phyloP scores from a whole-genome alignment of 805 yeast genomes.

The Yamadazyma philogaea region DNA sequence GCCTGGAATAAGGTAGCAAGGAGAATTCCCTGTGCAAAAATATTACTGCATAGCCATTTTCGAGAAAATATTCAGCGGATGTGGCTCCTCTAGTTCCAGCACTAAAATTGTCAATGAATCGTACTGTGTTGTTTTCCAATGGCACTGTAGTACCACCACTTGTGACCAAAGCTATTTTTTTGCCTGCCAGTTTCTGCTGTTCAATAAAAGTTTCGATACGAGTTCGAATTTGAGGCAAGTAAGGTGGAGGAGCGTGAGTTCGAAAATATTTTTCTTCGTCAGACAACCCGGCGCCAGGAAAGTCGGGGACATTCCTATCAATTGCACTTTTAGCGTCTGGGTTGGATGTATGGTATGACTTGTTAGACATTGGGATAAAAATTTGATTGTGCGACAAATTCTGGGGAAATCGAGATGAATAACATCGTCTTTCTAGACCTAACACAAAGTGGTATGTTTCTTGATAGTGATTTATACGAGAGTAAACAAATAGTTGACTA shows the following conservation, averaged over 20 bases:
- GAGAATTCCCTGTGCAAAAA: slow-evolving; percentile 92
- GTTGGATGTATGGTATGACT: slow-evolving; percentile 51
- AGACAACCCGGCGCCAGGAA: slow-evolving; percentile 67
- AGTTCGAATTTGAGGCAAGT: slow-evolving; percentile 57
- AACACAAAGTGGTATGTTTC: slow-evolving; percentile 24
- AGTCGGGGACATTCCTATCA: slow-evolving; percentile 70
- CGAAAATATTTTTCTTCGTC: slow-evolving; percentile 79
- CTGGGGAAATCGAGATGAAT: slow-evolving; percentile 27
- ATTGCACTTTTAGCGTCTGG: slow-evolving; percentile 75
- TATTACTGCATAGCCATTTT: slow-evolving; percentile 85
- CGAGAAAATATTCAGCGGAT: slow-evolving; percentile 86
- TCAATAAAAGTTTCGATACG: slow-evolving; percentile 62
- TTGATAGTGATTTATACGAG: too few relatives aligned
- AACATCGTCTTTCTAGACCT: slow-evolving; percentile 41
- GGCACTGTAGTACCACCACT: slow-evolving; percentile 99
- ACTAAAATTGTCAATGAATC: slow-evolving; percentile 94
- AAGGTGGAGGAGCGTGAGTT: slow-evolving; percentile 68
- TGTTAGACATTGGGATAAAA: slow-evolving; percentile 1
- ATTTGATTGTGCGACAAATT: slow-evolving; percentile 16
- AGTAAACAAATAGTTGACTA: too few relatives aligned
- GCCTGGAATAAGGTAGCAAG: slow-evolving; percentile 87
- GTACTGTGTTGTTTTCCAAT: slow-evolving; percentile 90
- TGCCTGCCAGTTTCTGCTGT: slow-evolving; percentile 44
- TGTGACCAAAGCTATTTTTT: slow-evolving; percentile 76
- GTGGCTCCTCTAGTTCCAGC: slow-evolving; percentile 99